phyloP scores from a whole-genome alignment of 805 yeast genomes.

The Ogataea minuta region DNA sequence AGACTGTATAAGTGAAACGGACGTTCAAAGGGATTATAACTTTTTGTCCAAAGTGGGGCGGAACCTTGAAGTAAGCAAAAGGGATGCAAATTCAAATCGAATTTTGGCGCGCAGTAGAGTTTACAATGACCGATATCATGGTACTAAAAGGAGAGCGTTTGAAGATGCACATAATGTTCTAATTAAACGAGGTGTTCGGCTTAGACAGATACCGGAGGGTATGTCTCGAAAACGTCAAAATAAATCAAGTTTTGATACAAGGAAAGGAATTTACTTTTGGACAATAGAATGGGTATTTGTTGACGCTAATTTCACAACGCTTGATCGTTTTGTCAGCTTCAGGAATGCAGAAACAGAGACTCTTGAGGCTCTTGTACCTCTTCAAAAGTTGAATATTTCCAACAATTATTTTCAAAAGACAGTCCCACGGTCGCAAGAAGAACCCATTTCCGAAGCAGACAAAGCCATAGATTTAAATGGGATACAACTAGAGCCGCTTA shows the following conservation, averaged over 20 bases:
- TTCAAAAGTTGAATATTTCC: too few relatives aligned
- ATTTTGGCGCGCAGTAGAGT: constrained; percentile 29
- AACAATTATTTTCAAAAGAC: too few relatives aligned
- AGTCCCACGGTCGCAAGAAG: too few relatives aligned
- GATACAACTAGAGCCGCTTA: too few relatives aligned
- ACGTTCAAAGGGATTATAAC: constrained; percentile 81
- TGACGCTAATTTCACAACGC: constrained; percentile 16
- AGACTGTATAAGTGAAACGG: constrained; percentile 42
- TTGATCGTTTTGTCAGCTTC: constrained; percentile 33
- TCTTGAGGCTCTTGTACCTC: constrained; percentile 36
- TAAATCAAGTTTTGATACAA: constrained; percentile 68
- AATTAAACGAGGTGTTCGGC: constrained; percentile 63
- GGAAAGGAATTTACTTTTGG: constrained; percentile 65
- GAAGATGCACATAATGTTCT: constrained; percentile 25
- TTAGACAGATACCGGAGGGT: constrained; percentile 63
- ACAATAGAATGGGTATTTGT: constrained; percentile 70
- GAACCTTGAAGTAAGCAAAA: constrained; percentile 53
- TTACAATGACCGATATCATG: constrained; percentile 21
- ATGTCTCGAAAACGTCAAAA: constrained; percentile 67
- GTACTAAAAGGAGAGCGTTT: constrained; percentile 28
- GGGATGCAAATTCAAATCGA: constrained; percentile 49
- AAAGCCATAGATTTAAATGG: too few relatives aligned
- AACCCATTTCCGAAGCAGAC: too few relatives aligned
- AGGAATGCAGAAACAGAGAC: constrained; percentile 39
- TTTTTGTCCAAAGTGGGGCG: constrained; percentile 63